phyloP scores from a whole-genome alignment of 2,329 filamentous ascomycete species.

The Botrytis medusae region DNA sequence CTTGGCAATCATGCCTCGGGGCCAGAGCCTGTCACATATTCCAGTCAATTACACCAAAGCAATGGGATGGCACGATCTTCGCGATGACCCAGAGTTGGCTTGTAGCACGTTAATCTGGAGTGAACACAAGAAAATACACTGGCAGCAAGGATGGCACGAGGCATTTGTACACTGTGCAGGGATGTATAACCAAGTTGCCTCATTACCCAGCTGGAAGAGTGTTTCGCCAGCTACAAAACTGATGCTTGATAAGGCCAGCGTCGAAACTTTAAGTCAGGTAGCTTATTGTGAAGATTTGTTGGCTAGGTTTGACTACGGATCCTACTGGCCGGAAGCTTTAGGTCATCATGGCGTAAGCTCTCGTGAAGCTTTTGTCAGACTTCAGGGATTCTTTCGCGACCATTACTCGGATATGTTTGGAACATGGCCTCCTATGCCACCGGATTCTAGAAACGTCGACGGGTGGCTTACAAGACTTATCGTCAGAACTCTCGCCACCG shows the following conservation, averaged over 20 bases:
- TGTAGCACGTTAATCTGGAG: slow-evolving; percentile 65
- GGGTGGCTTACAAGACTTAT: slow-evolving; percentile 63
- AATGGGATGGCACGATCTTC: slow-evolving; percentile 62
- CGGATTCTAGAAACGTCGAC: slow-evolving; percentile 46
- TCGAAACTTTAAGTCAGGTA: slow-evolving; percentile 62
- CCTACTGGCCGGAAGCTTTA: slow-evolving; percentile 55
- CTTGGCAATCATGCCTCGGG: slow-evolving; percentile 53
- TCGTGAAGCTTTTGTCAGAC: slow-evolving; percentile 53
- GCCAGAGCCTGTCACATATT: slow-evolving; percentile 41
- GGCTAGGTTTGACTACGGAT: slow-evolving; percentile 57
- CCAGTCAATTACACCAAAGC: slow-evolving; percentile 58
- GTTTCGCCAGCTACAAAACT: slow-evolving; percentile 62
- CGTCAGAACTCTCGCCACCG: slow-evolving; percentile 57
- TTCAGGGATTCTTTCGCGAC: slow-evolving; percentile 59
- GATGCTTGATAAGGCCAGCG: slow-evolving; percentile 59
- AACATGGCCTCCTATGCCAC: slow-evolving; percentile 57
- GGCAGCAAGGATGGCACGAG: slow-evolving; percentile 68
- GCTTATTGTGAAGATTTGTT: slow-evolving; percentile 62
- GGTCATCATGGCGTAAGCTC: slow-evolving; percentile 38
- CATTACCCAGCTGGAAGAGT: slow-evolving; percentile 54
- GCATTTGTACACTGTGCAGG: slow-evolving; percentile 66
- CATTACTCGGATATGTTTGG: slow-evolving; percentile 59
- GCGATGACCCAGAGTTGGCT: slow-evolving; percentile 59
- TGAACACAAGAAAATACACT: slow-evolving; percentile 58
- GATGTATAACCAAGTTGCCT: slow-evolving; percentile 56